Evolutionary conservation across 148 eudicot species (phyloP).

Genomic region (Nyssa sinensis): DNA sequence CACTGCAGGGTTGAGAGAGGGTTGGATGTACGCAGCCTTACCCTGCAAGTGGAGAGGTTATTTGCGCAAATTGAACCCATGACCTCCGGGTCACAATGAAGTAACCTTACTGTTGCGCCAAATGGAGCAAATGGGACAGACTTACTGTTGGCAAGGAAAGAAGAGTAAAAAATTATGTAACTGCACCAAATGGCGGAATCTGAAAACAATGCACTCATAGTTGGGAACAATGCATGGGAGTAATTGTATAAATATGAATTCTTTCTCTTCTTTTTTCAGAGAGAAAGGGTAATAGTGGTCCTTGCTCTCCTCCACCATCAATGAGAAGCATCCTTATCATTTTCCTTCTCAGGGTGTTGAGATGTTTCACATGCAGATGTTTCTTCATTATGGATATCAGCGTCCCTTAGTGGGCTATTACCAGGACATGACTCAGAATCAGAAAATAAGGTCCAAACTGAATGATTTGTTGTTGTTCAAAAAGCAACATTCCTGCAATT

Average conservation of each 20-base stretch:
- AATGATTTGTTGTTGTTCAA: slow-evolving; percentile 46
- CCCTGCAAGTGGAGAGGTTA: neutral
- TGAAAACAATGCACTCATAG: too few relatives aligned
- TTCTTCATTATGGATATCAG: slow-evolving; percentile 17
- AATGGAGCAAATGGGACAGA: too few relatives aligned
- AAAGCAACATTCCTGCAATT: neutral
- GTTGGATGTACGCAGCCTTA: too few relatives aligned
- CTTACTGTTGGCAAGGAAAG: too few relatives aligned
- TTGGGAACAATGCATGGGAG: neutral
- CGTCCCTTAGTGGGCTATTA: slow-evolving; percentile 14
- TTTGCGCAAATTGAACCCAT: too few relatives aligned
- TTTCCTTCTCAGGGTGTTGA: slow-evolving; percentile 17
- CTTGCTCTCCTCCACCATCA: neutral
- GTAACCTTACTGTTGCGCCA: too few relatives aligned
- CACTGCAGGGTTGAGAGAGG: too few relatives aligned
- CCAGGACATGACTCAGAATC: slow-evolving; percentile 65
- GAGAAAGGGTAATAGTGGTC: neutral
- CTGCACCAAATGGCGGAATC: neutral
- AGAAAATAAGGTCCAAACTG: slow-evolving; percentile 66
- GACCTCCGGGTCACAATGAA: too few relatives aligned
- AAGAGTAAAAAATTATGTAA: too few relatives aligned
- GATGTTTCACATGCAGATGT: slow-evolving; percentile 12
- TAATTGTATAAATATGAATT: neutral
- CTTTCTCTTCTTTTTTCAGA: neutral
- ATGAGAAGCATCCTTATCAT: slow-evolving; percentile 16